Evolutionary conservation across 139 green algal species (phyloP), one percentile per base, ranked within the genome.

Genomic region (Tetratostichococcus sp.): DNA sequence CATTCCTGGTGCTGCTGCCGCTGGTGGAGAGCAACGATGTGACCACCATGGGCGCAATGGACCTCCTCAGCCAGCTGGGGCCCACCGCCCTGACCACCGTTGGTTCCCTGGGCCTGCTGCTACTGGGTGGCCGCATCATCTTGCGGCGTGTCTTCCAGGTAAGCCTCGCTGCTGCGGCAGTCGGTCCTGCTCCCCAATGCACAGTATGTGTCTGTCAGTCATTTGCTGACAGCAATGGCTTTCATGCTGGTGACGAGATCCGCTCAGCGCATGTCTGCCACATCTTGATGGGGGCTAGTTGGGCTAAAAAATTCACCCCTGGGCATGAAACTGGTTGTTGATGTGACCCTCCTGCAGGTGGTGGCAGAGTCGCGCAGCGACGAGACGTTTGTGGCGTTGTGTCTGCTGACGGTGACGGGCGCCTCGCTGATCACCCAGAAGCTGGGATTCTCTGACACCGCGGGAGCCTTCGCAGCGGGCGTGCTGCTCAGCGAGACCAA

Each of bases 371-470:
- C 86, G 0, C 84, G 88, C 69, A 90, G 83, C 31, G 74, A 84
- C 35, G 94, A 98, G 81, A 91, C 91, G n/a, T 98, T 98, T 82
- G 87, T 98, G 26, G 92, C 93, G 25, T 82, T 97, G 50, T 97
- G 89, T 75, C 82, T 98, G 78, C 86, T 98, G 57, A 96, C 87
- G 1, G 94, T 98, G 25, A 92, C 91, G 1, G 94, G 93, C 67
- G 92, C 90, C 11, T 83, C 81, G 16, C 83, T 97, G 67, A 67
- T 92, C 31, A 97, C 94, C 0, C 82, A 94, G 79, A 76, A 75
- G 43, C 79, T 98, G 43, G 95, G 95, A 23, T 92, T 98, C 74
- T 88, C 72, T 16, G 93, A 98, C 82, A 97, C 94, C 0, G 78
- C 98, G 67, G 94, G 95, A 30, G 94, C 95, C 0, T 98, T 98